A percentile compares a stretch with the other conserved stretches of the same genome.
phyloP scores from a whole-genome alignment of 305 asterid genomes.

The Petunia hybrid region DNA sequence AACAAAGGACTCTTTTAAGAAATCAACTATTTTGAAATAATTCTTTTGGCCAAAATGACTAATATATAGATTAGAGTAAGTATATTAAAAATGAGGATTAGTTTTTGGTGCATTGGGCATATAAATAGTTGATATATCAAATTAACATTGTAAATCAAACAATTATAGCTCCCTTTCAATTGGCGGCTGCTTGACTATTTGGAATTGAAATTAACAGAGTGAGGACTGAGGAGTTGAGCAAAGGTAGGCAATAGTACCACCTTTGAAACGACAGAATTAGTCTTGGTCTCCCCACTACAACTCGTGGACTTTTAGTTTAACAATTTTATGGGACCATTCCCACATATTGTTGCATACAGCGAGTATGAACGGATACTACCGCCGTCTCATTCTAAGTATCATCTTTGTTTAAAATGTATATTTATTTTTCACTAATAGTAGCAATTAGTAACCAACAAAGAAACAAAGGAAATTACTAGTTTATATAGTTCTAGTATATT shows the following conservation, averaged over 20 bases:
- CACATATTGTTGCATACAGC: neutral
- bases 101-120: neutral
- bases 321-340: neutral
- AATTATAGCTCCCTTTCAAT: neutral
- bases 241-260: neutral
- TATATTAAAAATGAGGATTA: too few species aligned
- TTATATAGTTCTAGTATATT: too few species aligned
- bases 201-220: neutral
- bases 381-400: too few species aligned
- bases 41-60: too few species aligned
- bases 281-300: conserved; percentile 24
- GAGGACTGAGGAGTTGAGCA: neutral
- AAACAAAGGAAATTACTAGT: too few species aligned
- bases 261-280: neutral
- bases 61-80: too few species aligned
- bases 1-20: too few species aligned
- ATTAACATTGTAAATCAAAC: neutral
- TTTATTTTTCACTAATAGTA: too few species aligned
- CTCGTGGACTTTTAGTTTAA: neutral
- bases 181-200: neutral
- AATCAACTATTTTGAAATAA: too few species aligned
- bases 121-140: neutral
- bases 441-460: too few species aligned
- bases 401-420: too few species aligned
- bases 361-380: neutral